phyloP scores from a whole-genome alignment of 495 filamentous ascomycete species.

The Clavariopsis aquatica region DNA sequence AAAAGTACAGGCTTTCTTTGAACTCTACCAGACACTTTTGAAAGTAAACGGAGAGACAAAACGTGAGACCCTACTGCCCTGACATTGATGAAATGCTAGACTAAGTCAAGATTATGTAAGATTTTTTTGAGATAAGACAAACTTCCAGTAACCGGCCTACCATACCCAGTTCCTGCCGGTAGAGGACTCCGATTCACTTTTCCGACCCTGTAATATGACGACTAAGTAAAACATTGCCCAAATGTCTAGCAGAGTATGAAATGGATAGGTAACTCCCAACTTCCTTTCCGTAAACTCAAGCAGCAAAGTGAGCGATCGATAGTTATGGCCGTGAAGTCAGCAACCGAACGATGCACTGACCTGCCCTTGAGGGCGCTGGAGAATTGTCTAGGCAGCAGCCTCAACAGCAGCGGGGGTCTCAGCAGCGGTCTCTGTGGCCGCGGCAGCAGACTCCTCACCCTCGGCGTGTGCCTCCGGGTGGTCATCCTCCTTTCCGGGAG shows the following conservation, averaged over 20 bases:
- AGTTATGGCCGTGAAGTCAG: slow-evolving; percentile 9
- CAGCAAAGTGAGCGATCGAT: slow-evolving; percentile 18
- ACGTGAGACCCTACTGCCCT: slow-evolving; percentile 19
- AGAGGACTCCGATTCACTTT: slow-evolving; percentile 32
- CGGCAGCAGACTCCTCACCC: slow-evolving; percentile 34
- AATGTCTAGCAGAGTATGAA: slow-evolving; percentile 35
- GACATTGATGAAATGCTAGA: slow-evolving; percentile 34
- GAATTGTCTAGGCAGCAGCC: slow-evolving; percentile 33
- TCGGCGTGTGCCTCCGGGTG: slow-evolving; percentile 49
- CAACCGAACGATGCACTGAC: background rate
- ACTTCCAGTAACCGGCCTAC: slow-evolving; percentile 16
- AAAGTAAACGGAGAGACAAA: slow-evolving; percentile 13
- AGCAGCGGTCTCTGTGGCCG: slow-evolving; percentile 35
- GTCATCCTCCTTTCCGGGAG: slow-evolving; percentile 96
- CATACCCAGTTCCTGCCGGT: slow-evolving; percentile 33
- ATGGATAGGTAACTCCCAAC: slow-evolving; percentile 22
- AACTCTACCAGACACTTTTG: slow-evolving; percentile 13
- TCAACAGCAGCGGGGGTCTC: slow-evolving; percentile 28
- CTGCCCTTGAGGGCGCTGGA: slow-evolving; percentile 19
- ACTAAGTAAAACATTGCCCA: slow-evolving; percentile 29
- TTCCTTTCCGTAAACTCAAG: slow-evolving; percentile 21
- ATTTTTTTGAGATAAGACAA: slow-evolving; percentile 30
- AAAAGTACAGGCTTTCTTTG: slow-evolving; percentile 23
- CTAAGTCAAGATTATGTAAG: slow-evolving; percentile 30
- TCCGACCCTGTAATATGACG: slow-evolving; percentile 29